These are phyloP conservation scores for Neoarthrinium moseri DNA, from an alignment of 2,329 filamentous ascomycete species.

Conservation along the genomic window DNA sequence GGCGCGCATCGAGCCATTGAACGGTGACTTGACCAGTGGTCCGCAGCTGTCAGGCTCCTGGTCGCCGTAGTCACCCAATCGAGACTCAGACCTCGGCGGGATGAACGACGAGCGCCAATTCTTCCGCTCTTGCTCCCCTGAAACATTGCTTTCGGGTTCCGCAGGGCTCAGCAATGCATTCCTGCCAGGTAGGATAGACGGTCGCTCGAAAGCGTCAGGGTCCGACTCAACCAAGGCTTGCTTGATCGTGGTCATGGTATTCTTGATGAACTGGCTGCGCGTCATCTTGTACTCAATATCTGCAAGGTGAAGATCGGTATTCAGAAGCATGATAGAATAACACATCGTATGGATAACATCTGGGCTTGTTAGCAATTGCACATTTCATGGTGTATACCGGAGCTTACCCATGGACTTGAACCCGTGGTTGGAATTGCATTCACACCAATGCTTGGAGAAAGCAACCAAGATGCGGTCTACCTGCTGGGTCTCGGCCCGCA, in stretches of 20 bases:
- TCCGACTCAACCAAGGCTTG: constrained; percentile 73
- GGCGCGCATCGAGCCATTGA: constrained; percentile 69
- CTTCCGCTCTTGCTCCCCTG: constrained; percentile 20
- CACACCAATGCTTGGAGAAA: constrained; percentile 87
- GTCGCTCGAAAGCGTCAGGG: constrained; percentile 62
- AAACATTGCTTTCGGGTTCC: constrained; percentile 18
- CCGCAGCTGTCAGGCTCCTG: constrained; percentile 58
- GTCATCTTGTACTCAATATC: constrained; percentile 98
- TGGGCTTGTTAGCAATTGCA: constrained; percentile 25
- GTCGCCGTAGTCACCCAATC: constrained; percentile 35
- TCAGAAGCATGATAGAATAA: constrained; percentile 92
- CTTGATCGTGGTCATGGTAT: constrained; percentile 87
- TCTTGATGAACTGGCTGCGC: constrained; percentile 88
- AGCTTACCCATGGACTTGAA: constrained; percentile 81
- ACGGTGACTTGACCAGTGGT: constrained; percentile 74
- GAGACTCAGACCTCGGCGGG: constrained; percentile 43
- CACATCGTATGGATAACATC: constrained; percentile 97
- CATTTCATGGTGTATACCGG: no score
- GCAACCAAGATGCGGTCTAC: constrained; percentile 91
- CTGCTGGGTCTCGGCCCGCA: constrained; percentile 93
- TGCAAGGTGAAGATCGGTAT: constrained; percentile 92
- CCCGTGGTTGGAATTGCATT: constrained; percentile 88
- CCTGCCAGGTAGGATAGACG: constrained; percentile 52
- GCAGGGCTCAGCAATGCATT: constrained; percentile 23
- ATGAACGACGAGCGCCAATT: constrained; percentile 46